phyloP scores from a whole-genome alignment of 2,329 filamentous ascomycete species.

The Claviceps sp. region DNA sequence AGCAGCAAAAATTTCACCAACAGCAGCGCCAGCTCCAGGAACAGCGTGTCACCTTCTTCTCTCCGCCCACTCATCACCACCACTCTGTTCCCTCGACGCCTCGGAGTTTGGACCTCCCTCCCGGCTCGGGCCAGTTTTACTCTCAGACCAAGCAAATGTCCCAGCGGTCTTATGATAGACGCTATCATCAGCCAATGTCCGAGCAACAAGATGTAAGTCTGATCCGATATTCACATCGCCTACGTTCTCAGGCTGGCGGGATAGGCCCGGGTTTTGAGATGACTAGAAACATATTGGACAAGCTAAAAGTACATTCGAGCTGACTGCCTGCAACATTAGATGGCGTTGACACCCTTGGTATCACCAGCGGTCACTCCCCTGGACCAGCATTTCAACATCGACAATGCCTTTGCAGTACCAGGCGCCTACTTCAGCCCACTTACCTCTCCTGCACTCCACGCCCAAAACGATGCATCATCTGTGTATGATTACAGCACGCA shows the following conservation, averaged over 20 bases:
- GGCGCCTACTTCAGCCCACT: slow-evolving; percentile 71
- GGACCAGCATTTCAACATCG: slow-evolving; percentile 54
- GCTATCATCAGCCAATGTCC: slow-evolving; percentile 52
- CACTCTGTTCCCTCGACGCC: slow-evolving; percentile 65
- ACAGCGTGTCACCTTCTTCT: slow-evolving; percentile 41
- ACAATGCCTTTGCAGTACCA: slow-evolving; percentile 47
- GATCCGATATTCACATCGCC: background rate
- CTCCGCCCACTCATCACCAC: slow-evolving; percentile 24
- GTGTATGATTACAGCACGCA: slow-evolving; percentile 32
- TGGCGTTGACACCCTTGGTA: slow-evolving; percentile 68
- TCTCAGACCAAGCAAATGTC: slow-evolving; percentile 37
- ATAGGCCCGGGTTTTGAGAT: background rate
- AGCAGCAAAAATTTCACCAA: slow-evolving; percentile 49
- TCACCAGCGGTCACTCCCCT: slow-evolving; percentile 76
- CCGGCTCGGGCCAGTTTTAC: slow-evolving; percentile 44
- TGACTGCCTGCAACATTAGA: slow-evolving; percentile 25
- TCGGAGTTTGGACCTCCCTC: slow-evolving; percentile 66
- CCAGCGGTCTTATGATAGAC: slow-evolving; percentile 49
- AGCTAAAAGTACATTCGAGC: background rate
- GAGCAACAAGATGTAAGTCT: slow-evolving; percentile 52
- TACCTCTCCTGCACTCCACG: slow-evolving; percentile 67
- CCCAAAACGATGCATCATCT: slow-evolving; percentile 44
- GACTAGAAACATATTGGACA: background rate
- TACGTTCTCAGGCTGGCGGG: too few relatives aligned
- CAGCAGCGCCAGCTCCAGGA: slow-evolving; percentile 46